These are phyloP conservation scores for Penicillium sp. DNA, from an alignment of 2,329 filamentous ascomycete genomes.

Conservation along the genomic window DNA sequence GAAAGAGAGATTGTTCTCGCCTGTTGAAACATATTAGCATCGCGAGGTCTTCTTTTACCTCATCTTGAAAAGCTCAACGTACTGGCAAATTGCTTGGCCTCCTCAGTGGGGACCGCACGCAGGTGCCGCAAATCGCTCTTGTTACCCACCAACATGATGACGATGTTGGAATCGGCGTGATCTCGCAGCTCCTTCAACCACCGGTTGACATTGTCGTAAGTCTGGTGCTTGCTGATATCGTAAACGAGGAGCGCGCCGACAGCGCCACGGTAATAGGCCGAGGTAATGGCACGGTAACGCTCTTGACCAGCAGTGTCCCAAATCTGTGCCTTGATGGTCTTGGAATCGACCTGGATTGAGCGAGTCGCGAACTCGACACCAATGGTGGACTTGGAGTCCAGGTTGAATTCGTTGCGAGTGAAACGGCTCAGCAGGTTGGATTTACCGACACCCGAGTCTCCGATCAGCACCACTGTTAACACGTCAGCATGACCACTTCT, in stretches of 20 bases:
- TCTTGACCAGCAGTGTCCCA: slow-evolving; percentile 99
- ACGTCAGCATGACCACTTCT: slow-evolving; percentile 23
- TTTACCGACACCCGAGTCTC: slow-evolving; percentile 99
- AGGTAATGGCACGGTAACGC: slow-evolving; percentile 98
- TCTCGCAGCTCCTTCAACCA: slow-evolving; percentile 99
- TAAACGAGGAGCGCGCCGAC: slow-evolving; percentile 97
- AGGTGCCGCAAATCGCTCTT: slow-evolving; percentile 99
- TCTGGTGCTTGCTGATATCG: slow-evolving; percentile 99
- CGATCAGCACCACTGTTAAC: slow-evolving; percentile 86
- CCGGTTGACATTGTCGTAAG: slow-evolving; percentile 97
- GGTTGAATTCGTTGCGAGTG: slow-evolving; percentile 99
- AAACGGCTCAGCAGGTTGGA: slow-evolving; percentile 99
- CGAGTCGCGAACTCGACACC: slow-evolving; percentile 98
- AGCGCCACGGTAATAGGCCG: slow-evolving; percentile 96
- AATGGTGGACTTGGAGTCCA: slow-evolving; percentile 99
- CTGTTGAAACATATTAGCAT: slow-evolving; percentile 52
- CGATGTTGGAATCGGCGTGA: slow-evolving; percentile 97
- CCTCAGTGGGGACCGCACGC: slow-evolving; percentile 93
- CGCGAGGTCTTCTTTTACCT: not conserved
- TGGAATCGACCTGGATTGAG: slow-evolving; percentile 97
- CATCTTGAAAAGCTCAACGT: slow-evolving; percentile 35
- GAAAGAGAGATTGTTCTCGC: slow-evolving; percentile 97
- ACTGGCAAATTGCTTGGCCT: slow-evolving; percentile 98
- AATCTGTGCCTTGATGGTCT: slow-evolving; percentile 99
- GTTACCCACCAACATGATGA: slow-evolving; percentile 99